phyloP scores from a whole-genome alignment of 2,329 filamentous ascomycete genomes.

The Scedosporium apiospermum region DNA sequence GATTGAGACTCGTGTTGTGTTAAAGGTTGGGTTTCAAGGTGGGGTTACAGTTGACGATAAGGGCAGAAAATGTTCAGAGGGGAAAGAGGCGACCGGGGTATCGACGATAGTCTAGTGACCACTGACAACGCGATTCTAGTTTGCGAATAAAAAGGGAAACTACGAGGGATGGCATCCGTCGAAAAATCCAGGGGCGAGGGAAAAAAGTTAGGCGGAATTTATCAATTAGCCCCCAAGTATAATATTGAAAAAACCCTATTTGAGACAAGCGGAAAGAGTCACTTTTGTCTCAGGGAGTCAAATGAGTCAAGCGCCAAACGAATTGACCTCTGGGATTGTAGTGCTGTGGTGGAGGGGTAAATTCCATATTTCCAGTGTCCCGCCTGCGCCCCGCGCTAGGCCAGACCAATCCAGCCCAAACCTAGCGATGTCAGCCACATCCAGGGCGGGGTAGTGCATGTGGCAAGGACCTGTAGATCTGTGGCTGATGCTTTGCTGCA shows the following conservation, averaged over 20 bases:
- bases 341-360: neutral
- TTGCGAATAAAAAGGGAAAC: neutral
- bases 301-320: neutral
- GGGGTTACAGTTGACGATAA: neutral
- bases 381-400: neutral
- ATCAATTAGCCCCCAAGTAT: constrained; percentile 2
- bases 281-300: neutral
- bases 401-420: neutral
- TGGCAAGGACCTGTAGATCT: neutral
- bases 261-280: neutral
- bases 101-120: neutral
- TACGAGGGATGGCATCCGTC: neutral
- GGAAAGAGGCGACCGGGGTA: neutral
- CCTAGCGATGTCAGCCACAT: neutral
- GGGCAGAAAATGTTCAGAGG: neutral
- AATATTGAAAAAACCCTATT: constrained; percentile 3
- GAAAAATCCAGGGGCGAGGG: neutral
- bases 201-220: constrained; percentile 3
- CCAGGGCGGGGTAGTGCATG: neutral
- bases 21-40: constrained; percentile 1
- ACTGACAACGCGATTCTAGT: neutral
- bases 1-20: constrained; percentile 1
- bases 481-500: neutral
- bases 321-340: neutral
- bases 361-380: neutral